Base-by-base conservation (phyloP, 192 early-diverging fungal genomes). In the Mortierella alpina region DNA sequence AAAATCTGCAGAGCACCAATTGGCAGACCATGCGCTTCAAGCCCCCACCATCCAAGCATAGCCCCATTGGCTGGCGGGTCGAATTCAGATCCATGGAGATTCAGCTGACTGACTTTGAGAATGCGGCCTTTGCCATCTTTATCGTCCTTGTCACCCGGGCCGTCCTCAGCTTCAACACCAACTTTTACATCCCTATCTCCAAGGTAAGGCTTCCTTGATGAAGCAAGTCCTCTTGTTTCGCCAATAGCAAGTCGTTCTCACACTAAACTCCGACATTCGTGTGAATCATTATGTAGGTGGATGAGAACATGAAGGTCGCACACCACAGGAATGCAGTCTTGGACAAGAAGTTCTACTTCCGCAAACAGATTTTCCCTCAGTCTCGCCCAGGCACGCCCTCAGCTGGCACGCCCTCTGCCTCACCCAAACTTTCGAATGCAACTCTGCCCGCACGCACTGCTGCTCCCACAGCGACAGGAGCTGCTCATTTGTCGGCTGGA, bases 1-100 rank as follows among this genome's bases (percentile, higher is more conserved):
- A 99, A 84, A 99, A 99, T 83, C 89, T 99, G 48, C 98, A 99
- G 87, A 95, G 93, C n/a, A 99, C 98, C 53, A 99, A 99, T 84
- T 99, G 98, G 98, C 98, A 99, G 86, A 97, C 96, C 15, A 93
- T 98, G 91, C 92, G 98, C 9, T 99, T 99, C 88, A 99, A 99
- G 86, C 96, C 96, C 45, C 77, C 77, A 68, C 98, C 98, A 13
- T 93, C 97, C 44, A 96, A 95, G 13, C 90, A 91, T 62, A 91
- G 93, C 42, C 90, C 90, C 3, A 97, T 99, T 75, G 98, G 98
- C 14, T 99, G 98, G 98, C 89, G 98, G 53, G 96, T 99, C 41
- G 98, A 99, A 84, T 99, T 99, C 86, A 88, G 98, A 45, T 93
- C 94, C 47, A 95, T 97, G 91, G 98, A 99, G 81, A 90, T 98